Evolutionary conservation across 164 flowering plant genomes (phyloP).

Genomic region (Chimonanthus salicifolius): DNA sequence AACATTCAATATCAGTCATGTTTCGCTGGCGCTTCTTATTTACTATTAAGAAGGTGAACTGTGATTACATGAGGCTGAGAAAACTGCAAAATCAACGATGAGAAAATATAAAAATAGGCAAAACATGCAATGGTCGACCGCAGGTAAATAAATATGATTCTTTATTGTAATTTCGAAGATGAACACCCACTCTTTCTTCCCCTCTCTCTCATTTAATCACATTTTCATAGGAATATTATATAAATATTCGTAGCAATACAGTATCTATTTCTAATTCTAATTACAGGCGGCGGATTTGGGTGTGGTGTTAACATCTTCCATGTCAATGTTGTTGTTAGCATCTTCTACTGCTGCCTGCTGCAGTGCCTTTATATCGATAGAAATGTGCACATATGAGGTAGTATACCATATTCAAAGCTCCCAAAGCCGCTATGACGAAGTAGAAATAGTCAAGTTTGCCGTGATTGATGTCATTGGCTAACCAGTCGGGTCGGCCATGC

Average conservation of each 20-base stretch:
- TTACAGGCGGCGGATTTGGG: not conserved
- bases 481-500: conserved; percentile 15
- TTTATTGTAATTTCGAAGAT: too few species aligned
- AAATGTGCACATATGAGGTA: conserved; percentile 25
- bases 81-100: not conserved
- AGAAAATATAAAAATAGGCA: too few species aligned
- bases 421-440: conserved; percentile 22
- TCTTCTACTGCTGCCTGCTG: not conserved
- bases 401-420: conserved; percentile 22
- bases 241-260: not conserved
- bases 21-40: too few species aligned
- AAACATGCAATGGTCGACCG: too few species aligned
- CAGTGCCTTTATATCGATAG: conserved; percentile 18
- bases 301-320: not conserved
- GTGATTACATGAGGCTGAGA: not conserved
- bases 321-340: not conserved
- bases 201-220: too few species aligned
- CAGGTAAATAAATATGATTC: too few species aligned
- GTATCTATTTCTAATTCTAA: not conserved
- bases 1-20: too few species aligned
- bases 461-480: conserved; percentile 28
- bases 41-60: too few species aligned
- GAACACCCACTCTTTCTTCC: too few species aligned
- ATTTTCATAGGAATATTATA: too few species aligned
- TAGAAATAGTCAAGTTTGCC: conserved; percentile 36